Conservation (phyloP, 345 rosid genomes). For the rapeseed (Brassica napus) region DNA sequence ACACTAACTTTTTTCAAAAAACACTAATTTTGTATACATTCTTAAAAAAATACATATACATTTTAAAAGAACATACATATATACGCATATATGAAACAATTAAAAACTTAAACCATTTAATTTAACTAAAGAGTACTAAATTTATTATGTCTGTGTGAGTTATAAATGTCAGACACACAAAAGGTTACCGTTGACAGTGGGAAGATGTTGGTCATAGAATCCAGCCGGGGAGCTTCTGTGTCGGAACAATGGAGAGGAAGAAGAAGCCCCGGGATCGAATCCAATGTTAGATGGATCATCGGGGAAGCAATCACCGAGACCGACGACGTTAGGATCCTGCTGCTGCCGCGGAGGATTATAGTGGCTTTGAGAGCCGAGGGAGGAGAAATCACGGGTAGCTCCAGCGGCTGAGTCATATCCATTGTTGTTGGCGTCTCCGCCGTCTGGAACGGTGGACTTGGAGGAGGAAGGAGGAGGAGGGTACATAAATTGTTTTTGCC, state of each 20-base stretch:
- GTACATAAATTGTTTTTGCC: slow-evolving; percentile 22
- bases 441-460: slow-evolving; percentile 28
- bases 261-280: slow-evolving; percentile 34
- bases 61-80: not conserved
- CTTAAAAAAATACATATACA: not conserved
- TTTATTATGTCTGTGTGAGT: not conserved
- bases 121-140: not conserved
- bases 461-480: slow-evolving; percentile 35
- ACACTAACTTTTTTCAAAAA: not conserved
- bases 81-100: not conserved
- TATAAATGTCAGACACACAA: slow-evolving; percentile 1
- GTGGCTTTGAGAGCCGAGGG: slow-evolving; percentile 33
- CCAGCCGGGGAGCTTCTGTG: slow-evolving; percentile 96
- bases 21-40: not conserved
- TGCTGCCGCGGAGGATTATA: slow-evolving; percentile 16
- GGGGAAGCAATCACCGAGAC: slow-evolving; percentile 58
- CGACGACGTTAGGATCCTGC: slow-evolving; percentile 29
- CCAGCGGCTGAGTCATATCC: slow-evolving; percentile 10
- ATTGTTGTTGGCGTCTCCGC: not conserved
- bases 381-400: slow-evolving; percentile 39
- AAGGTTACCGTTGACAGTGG: slow-evolving; percentile 36
- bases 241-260: slow-evolving; percentile 57
- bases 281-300: slow-evolving; percentile 60
- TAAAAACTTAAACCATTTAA: not conserved
- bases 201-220: slow-evolving; percentile 49